Percentiles rank a stretch among this genome's conserved stretches.
phyloP scores from a whole-genome alignment of 768 basidiomycete species.

The Boletus reticulatus region DNA sequence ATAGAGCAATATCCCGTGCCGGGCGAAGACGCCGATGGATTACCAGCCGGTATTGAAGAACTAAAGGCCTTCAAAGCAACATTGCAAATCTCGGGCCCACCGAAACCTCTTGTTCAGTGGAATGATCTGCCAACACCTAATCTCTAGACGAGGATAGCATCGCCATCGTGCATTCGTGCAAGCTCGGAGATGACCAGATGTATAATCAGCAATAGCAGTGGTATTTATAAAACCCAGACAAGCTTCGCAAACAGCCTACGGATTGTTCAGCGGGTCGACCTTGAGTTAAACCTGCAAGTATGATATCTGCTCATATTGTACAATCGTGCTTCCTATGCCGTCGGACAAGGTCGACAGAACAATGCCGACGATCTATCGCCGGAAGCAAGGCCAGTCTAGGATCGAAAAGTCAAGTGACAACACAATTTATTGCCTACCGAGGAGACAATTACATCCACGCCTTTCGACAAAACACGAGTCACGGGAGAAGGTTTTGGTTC shows the following conservation, averaged over 20 bases:
- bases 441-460: conserved; percentile 6
- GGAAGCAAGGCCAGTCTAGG: no score
- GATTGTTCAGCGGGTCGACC: no score
- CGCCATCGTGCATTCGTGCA: not conserved
- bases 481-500: conserved; percentile 3
- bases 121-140: conserved; percentile 65
- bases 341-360: no score
- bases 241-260: no score
- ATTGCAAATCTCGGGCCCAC: conserved; percentile 51
- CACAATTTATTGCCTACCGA: conserved; percentile 5
- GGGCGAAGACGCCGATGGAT: conserved; percentile 47
- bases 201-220: not conserved
- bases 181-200: not conserved
- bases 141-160: conserved; percentile 36
- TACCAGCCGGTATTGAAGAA: conserved; percentile 58
- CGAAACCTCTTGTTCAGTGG: conserved; percentile 73
- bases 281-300: no score
- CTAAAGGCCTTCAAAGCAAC: conserved; percentile 61
- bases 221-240: not conserved
- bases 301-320: no score
- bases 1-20: conserved; percentile 54
- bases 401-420: no score
- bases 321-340: no score
- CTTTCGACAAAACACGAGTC: conserved; percentile 6
- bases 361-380: no score